Evolutionary conservation across 352 stramenopile genomes (phyloP), one percentile per base, ranked within the genome.

Genomic region (Globisporangium nunn): DNA sequence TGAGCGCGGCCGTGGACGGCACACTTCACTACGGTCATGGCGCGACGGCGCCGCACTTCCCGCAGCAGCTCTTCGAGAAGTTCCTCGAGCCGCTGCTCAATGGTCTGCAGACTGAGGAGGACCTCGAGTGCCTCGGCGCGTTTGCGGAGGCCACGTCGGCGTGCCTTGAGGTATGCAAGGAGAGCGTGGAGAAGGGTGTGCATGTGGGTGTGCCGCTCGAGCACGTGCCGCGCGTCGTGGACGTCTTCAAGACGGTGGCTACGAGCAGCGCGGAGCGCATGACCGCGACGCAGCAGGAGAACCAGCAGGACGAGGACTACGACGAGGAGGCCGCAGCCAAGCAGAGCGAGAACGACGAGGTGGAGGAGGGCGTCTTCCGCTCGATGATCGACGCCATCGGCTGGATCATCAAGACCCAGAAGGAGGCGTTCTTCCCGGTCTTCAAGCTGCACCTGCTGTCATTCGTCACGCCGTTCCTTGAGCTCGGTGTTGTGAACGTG

Each of bases 321-420:
- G 81, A 93, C 57, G 81, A 81, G 31, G 78, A 94, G 47, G 78
- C 78, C 49, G 81, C 78, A 56, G 54, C 79, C 2, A 76, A 90
- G 58, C 81, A 92, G 64, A 74, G 65, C 14, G 81, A 90, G 52
- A 83, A 74, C 46, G 59, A 87, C 30, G 79, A 92, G 66, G 59
- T 88, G 18, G 81, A 92, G 50, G 81, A 92, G 47, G 78, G 78
- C 44, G 66, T 90, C 28, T 90, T 92, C 66, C 81, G 79, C 51
- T 83, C 75, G 18, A 88, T 95, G 72, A 54, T 93, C 30, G 85
- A 95, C 77, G 79, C 82, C 5, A 87, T 93, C 56, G 85, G 85
- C 56, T 95, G 81, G 81, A 71, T 87, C 55, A 79, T 93, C 58
- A 95, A 95, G 76, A 76, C 70, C 51, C 78, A 95, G 51, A 76